Evolutionary conservation across 2,329 filamentous ascomycete genomes (phyloP).

Genomic region (Magnaporthiopsis incrustans): DNA sequence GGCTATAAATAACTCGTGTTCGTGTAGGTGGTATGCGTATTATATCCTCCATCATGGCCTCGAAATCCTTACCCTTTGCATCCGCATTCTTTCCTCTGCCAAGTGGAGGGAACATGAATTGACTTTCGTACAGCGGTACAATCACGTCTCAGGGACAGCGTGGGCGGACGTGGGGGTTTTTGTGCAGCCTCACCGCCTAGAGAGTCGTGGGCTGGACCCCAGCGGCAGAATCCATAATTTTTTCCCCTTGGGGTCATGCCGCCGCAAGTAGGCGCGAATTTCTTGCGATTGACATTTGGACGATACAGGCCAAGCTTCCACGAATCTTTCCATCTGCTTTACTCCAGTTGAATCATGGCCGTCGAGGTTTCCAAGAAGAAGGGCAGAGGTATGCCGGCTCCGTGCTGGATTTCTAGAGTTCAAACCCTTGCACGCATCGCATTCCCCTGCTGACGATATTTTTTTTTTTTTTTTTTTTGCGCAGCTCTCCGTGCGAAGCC

Average conservation of each 20-base stretch:
- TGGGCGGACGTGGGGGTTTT: too few relatives aligned
- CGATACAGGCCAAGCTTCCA: background rate
- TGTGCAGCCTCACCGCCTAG: conserved; percentile 2
- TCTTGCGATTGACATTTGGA: background rate
- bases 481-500: conserved; percentile 7
- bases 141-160: too few relatives aligned
- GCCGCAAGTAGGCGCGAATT: background rate
- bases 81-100: too few relatives aligned
- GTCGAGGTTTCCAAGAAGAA: conserved; percentile 19
- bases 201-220: background rate
- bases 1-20: too few relatives aligned
- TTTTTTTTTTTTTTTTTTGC: background rate
- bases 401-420: background rate
- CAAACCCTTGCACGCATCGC: background rate
- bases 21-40: too few relatives aligned
- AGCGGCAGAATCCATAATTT: conserved; percentile 1
- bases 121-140: too few relatives aligned
- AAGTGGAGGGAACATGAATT: too few relatives aligned
- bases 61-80: too few relatives aligned
- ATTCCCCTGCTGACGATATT: background rate
- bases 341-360: conserved; percentile 16
- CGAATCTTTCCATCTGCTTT: background rate
- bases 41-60: too few relatives aligned
- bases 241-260: too few relatives aligned
- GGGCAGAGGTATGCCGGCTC: conserved; percentile 16